Conservation (phyloP, 768 basidiomycete species). For the Trametes punicea region DNA sequence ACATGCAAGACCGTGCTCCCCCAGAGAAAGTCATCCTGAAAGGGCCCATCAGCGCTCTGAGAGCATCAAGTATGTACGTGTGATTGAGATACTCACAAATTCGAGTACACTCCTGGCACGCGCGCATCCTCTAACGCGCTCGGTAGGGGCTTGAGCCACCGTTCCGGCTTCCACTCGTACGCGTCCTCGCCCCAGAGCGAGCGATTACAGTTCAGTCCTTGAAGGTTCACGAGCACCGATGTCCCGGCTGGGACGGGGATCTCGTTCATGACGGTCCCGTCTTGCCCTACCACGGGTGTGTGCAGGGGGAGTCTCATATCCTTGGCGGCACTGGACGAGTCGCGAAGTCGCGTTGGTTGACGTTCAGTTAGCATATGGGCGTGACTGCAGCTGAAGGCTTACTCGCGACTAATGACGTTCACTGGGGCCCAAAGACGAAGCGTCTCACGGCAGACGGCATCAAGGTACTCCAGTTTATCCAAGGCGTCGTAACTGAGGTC, state of each 20-base stretch:
- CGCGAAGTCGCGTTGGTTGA: neutral
- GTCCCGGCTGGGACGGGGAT: slow-evolving; percentile 39
- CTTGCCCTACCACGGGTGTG: slow-evolving; percentile 6
- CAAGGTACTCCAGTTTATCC: slow-evolving; percentile 52
- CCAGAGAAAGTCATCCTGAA: slow-evolving; percentile 25
- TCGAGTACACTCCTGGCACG: slow-evolving; percentile 21
- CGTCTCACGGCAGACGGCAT: slow-evolving; percentile 56
- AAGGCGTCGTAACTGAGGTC: slow-evolving; percentile 28
- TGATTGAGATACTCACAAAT: slow-evolving; percentile 11
- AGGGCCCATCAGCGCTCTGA: neutral
- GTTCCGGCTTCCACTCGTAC: slow-evolving; percentile 39
- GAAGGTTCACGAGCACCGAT: slow-evolving; percentile 34
- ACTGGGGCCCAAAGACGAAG: slow-evolving; percentile 42
- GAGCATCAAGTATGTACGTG: neutral
- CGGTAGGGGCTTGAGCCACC: slow-evolving; percentile 35
- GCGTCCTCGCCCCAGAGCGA: slow-evolving; percentile 45
- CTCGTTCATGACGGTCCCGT: slow-evolving; percentile 12
- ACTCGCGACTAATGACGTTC: slow-evolving; percentile 1
- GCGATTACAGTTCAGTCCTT: slow-evolving; percentile 38
- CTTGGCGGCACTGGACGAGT: slow-evolving; percentile 27
- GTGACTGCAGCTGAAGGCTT: neutral
- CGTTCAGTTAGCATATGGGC: slow-evolving; percentile 1
- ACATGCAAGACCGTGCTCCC: slow-evolving; percentile 25
- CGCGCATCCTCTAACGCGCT: slow-evolving; percentile 10
- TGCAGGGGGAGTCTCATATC: slow-evolving; percentile 34